Base-by-base conservation (phyloP, 1,139 yeast genomes). In the Yamadazyma triangularis region DNA sequence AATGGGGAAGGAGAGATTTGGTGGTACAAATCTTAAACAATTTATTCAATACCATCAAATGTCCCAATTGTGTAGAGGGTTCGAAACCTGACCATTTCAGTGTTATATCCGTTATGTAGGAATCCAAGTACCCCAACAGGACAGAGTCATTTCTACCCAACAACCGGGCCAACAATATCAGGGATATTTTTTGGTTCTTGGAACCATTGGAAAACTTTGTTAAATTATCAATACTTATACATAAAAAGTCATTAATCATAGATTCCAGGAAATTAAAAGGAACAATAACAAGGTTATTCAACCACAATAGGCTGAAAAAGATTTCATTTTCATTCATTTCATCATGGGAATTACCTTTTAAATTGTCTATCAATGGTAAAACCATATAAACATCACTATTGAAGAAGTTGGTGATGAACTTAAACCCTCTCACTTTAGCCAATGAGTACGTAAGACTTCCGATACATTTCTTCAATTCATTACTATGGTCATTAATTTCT, bases 251-350 rank as follows among this genome's bases (percentile, higher is more conserved):
- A 0, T 41, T 32, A 2, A 67, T 58, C 9, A 76, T 40, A 4
- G 53, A 50, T 0, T 58, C 48, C 1, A 51, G 56, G 26, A 88
- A 59, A 3, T 72, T 67, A 48, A 88, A 88, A 0, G 97, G 96
- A 0, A 79, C 77, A 22, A 84, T 56, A 0, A 78, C 72, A 13
- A 87, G 57, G 18, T 80, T 75, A 1, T 83, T 70, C 11, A 86
- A 60, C 95, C 96, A 88, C 6, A 84, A 58, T n/a, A 87, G 55
- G 26, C 79, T 51, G 4, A 79, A 53, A 43, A 76, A 85, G 8
- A 66, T 51, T 29, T 73, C 73, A 40, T 48, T 76, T 62, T 93
- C 95, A 71, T 40, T 35, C 21, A 35, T 31, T 11, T 14, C 32
- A n/a, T n/a, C n/a, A n/a, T n/a, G n/a, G n/a, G n/a, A n/a, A n/a